These are phyloP conservation scores for Chytriomyces sp. DNA, from an alignment of 192 early-diverging fungal genomes.

Conservation along the genomic window DNA sequence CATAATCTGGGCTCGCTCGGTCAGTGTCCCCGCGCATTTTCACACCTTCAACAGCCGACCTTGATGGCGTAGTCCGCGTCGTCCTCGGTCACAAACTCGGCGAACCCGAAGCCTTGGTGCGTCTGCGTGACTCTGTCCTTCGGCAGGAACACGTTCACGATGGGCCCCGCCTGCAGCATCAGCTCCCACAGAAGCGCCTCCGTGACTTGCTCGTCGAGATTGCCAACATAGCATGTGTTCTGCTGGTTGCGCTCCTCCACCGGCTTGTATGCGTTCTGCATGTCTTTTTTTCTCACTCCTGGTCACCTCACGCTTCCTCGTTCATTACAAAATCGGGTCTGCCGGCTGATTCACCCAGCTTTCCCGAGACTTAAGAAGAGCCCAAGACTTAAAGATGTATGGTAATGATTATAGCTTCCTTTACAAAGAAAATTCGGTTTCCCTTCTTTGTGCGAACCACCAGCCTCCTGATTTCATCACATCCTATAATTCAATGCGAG, in stretches of 20 bases:
- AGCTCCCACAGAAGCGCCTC: conserved; percentile 97
- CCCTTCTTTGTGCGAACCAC: no score
- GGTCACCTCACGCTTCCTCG: no score
- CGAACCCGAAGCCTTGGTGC: conserved; percentile 95
- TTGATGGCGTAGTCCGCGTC: conserved; percentile 97
- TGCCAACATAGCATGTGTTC: conserved; percentile 96
- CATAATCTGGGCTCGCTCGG: conserved; percentile 79
- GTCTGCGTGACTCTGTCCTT: conserved; percentile 95
- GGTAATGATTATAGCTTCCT: no score
- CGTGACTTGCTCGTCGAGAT: conserved; percentile 91
- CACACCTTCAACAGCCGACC: no score
- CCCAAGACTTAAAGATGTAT: no score
- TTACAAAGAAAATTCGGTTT: no score
- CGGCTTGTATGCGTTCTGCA: conserved; percentile 32
- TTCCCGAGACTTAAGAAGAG: no score
- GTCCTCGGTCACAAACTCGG: conserved; percentile 89
- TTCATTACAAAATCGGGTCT: no score
- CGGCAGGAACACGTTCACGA: conserved; percentile 76
- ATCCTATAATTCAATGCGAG: no score
- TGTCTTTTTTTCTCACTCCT: no score
- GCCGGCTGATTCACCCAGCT: no score
- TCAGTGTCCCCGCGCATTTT: neutral
- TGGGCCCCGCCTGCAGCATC: conserved; percentile 97
- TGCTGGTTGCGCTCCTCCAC: conserved; percentile 90
- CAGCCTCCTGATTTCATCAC: no score